These are phyloP conservation scores for Elsinoe necatrix DNA, from an alignment of 2,329 filamentous ascomycete species.

Conservation along the genomic window DNA sequence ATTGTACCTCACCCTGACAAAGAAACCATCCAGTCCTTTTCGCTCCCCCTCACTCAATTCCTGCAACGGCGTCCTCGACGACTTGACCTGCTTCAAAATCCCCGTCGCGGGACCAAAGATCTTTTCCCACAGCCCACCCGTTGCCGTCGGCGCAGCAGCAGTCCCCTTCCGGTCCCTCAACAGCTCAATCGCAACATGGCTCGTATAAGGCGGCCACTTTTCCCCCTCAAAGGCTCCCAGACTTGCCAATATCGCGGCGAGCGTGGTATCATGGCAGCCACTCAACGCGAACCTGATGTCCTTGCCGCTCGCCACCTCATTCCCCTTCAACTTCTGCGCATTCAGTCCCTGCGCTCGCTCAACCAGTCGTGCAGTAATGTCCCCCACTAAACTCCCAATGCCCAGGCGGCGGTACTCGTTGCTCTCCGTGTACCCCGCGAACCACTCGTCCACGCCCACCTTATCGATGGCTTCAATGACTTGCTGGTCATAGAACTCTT, in stretches of 20 bases:
- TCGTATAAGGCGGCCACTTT: constrained; percentile 88
- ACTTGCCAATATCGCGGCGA: constrained; percentile 68
- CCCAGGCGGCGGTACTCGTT: constrained; percentile 81
- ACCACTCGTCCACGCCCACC: constrained; percentile 88
- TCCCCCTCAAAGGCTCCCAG: constrained; percentile 64
- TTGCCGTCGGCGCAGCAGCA: constrained; percentile 24
- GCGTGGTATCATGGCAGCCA: constrained; percentile 89
- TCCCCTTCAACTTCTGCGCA: constrained; percentile 30
- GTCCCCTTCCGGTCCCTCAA: constrained; percentile 50
- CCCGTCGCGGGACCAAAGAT: constrained; percentile 28
- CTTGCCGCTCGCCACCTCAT: constrained; percentile 38
- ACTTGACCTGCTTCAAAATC: constrained; percentile 15
- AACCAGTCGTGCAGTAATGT: constrained; percentile 55
- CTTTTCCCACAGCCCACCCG: constrained; percentile 30
- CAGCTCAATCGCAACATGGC: constrained; percentile 82
- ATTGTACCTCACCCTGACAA: constrained; percentile 85
- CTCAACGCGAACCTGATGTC: constrained; percentile 66
- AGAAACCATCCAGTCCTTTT: constrained; percentile 62
- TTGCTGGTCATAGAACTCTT: constrained; percentile 77
- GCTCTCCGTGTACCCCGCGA: constrained; percentile 73
- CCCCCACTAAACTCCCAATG: constrained; percentile 76
- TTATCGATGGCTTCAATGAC: constrained; percentile 59
- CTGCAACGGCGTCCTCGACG: constrained; percentile 46
- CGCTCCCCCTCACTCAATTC: constrained; percentile 52
- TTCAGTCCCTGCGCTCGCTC: constrained; percentile 32